Base-by-base conservation (phyloP, 176 grass and related monocot genomes). In the Bothriochloa decipiens region DNA sequence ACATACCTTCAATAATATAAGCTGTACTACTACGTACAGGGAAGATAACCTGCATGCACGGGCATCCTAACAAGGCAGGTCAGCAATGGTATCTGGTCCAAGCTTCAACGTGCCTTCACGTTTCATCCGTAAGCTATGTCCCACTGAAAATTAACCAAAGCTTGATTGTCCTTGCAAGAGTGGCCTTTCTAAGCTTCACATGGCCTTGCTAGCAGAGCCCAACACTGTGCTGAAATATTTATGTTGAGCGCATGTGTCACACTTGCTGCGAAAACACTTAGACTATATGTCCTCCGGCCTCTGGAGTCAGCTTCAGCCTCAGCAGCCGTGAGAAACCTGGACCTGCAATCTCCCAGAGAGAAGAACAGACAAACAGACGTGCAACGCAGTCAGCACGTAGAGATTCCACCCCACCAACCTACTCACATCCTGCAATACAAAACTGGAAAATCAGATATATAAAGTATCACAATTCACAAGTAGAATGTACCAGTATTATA, bases 311-410 rank as follows among this genome's bases (percentile, higher is more conserved):
- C 70, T 63, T 65, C 57, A 26, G 70, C 70, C 49, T 55, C 73
- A 75, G 28, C 49, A 57, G 49, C 17, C 16, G 36, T 45, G 58
- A 60, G 42, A 74, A 80, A 57, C 68, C 75, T 72, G 65, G 45
- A 55, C 61, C 66, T 71, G 80, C 47, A 70, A 58, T 71, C 80
- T 28, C 66, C 7, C 7, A 49, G 8, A 71, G 49, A 16, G 62
- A 70, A 70, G 61, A 70, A 70, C 28, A 76, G 66, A 82, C 80
- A 82, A 78, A 18, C 20, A 42, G 88, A 82, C 88, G 88, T 90
- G 88, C 79, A 43, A 86, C 52, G 66, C 88, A 86, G 78, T 90
- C 27, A 79, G 67, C 87, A 81, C 82, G 39, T 68, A 80, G 47
- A 8, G 71, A 45, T 13, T n/a, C 63, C 13, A 17, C n/a, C 27